phyloP scores from a whole-genome alignment of 139 green algal genomes.

The Ulvella scutata region DNA sequence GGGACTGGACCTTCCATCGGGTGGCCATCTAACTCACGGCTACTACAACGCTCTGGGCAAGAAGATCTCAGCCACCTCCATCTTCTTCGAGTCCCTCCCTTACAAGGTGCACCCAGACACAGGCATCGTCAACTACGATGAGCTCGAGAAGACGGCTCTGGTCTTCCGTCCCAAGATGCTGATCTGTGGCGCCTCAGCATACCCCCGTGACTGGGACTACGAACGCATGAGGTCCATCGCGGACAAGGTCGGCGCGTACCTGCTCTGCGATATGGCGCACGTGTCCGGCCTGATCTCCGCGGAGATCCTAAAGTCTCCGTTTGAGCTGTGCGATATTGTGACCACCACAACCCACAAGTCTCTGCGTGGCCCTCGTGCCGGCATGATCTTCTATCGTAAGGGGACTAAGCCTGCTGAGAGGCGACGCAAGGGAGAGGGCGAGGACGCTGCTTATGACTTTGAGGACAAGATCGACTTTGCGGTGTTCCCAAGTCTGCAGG shows the following conservation, averaged over 20 bases:
- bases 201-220: conserved; percentile 78
- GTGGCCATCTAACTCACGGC: conserved; percentile 77
- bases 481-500: conserved; percentile 74
- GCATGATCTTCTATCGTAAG: conserved; percentile 27
- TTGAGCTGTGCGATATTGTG: conserved; percentile 70
- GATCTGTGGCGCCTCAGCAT: conserved; percentile 64
- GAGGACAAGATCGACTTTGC: conserved; percentile 76
- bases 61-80: conserved; percentile 72
- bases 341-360: conserved; percentile 87
- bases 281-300: conserved; percentile 61
- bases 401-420: conserved; percentile 13
- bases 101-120: conserved; percentile 29
- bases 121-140: conserved; percentile 68
- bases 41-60: conserved; percentile 31
- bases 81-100: conserved; percentile 54
- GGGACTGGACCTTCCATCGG: conserved; percentile 69
- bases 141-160: conserved; percentile 65
- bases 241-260: conserved; percentile 49
- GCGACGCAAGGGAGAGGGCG: conserved; percentile 27
- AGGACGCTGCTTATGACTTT: conserved; percentile 47
- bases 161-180: conserved; percentile 76
- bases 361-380: conserved; percentile 57
- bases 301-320: conserved; percentile 39
- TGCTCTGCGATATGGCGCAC: conserved; percentile 82
- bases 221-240: conserved; percentile 52